Conservation (phyloP, 83 land plant genomes). For the Thuja plicata region DNA sequence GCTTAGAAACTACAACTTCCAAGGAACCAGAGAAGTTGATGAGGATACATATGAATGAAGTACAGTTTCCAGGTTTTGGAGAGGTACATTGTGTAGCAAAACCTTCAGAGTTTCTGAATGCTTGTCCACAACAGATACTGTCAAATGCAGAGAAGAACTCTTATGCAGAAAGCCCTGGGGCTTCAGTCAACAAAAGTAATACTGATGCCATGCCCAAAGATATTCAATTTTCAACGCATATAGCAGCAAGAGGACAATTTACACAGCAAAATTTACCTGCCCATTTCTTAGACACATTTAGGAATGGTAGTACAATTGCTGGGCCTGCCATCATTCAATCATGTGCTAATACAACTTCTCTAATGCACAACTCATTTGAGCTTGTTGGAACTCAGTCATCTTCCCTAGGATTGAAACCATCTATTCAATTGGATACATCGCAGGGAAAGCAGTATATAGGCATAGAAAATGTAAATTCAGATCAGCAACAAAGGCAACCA, state of each 20-base stretch:
- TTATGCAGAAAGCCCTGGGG: not conserved
- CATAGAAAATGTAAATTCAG: not conserved
- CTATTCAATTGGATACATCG: not conserved
- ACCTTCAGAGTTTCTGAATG: not conserved
- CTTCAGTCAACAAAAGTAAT: not conserved
- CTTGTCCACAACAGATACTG: not conserved
- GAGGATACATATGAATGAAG: constrained; percentile 14
- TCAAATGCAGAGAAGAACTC: not conserved
- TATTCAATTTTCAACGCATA: not conserved
- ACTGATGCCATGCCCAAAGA: not conserved
- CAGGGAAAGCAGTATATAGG: constrained; percentile 11
- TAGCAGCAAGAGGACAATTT: constrained; percentile 2
- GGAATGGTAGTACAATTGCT: constrained; percentile 1
- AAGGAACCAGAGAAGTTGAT: constrained; percentile 18
- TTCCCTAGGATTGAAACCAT: constrained; percentile 8
- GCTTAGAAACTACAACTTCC: constrained; percentile 18
- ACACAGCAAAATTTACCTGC: not conserved
- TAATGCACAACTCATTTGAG: not conserved
- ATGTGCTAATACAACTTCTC: not conserved
- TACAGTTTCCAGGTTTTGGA: constrained; percentile 16
- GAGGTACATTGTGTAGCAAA: not conserved
- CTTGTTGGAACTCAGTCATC: constrained; percentile 12
- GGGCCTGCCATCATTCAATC: constrained; percentile 1
- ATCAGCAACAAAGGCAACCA: constrained; percentile 12
- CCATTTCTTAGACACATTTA: not conserved